These are phyloP conservation scores for Lyophyllum atratum DNA, from an alignment of 768 basidiomycete genomes.

Conservation along the genomic window DNA sequence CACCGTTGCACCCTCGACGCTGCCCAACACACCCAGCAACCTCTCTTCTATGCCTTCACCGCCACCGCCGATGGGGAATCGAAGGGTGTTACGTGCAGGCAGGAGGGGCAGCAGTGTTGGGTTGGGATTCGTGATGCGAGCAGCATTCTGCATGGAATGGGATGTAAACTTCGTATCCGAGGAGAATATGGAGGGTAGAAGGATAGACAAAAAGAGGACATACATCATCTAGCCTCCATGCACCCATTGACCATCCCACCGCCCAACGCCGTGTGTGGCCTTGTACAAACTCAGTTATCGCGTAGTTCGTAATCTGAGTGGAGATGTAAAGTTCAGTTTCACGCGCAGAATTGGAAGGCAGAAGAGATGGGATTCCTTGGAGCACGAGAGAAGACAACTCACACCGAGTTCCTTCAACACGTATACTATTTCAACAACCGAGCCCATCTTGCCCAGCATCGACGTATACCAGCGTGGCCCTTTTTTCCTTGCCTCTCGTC, in stretches of 20 bases:
- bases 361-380: neutral
- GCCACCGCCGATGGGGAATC: constrained; percentile 34
- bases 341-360: neutral
- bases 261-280: constrained; percentile 94
- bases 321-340: neutral
- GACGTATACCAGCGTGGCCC: constrained; percentile 81
- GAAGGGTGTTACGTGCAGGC: constrained; percentile 59
- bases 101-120: constrained; percentile 51
- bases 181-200: neutral
- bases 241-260: constrained; percentile 80
- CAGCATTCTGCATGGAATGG: constrained; percentile 26
- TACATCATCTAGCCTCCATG: constrained; percentile 76
- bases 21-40: constrained; percentile 21
- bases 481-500: neutral
- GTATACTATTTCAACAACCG: constrained; percentile 62
- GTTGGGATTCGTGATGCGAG: constrained; percentile 37
- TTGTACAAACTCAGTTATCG: constrained; percentile 79
- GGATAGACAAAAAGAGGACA: constrained; percentile 29
- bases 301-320: constrained; percentile 81
- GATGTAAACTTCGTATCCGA: neutral
- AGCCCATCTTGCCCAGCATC: constrained; percentile 86
- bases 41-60: constrained; percentile 25
- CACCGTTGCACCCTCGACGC: constrained; percentile 4
- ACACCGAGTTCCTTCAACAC: constrained; percentile 46
- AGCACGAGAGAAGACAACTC: constrained; percentile 1